Conservation (phyloP, 2,329 filamentous ascomycete genomes). For the Rhynchosporium graminicola region DNA sequence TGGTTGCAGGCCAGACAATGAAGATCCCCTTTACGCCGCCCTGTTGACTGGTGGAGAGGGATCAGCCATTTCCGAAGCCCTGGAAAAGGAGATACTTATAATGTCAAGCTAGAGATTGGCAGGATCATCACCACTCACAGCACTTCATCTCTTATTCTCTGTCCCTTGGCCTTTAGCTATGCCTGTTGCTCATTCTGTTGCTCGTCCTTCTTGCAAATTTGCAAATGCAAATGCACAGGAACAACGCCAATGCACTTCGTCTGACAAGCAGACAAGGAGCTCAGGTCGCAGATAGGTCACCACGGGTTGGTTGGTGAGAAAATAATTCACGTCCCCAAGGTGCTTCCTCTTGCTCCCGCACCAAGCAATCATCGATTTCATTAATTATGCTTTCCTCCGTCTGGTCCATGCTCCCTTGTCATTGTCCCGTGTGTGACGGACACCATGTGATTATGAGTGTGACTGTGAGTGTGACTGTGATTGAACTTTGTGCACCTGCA, state of each 20-base stretch:
- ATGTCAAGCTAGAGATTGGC: conserved; percentile 1
- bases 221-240: background rate
- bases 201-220: background rate
- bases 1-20: conserved; percentile 1
- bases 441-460: no score
- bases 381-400: background rate
- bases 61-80: conserved; percentile 20
- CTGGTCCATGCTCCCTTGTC: background rate
- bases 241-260: background rate
- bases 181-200: background rate
- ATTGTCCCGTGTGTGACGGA: conserved; percentile 4
- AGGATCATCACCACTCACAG: conserved; percentile 16
- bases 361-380: background rate
- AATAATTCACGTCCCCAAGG: no score
- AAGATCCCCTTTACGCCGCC: background rate
- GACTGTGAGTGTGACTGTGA: background rate
- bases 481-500: conserved; percentile 1
- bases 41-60: conserved; percentile 11
- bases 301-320: background rate
- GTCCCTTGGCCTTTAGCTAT: no score
- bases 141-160: background rate
- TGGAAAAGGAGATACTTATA: background rate
- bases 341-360: background rate
- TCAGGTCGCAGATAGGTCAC: conserved; percentile 11
- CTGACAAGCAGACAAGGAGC: background rate